phyloP scores from a whole-genome alignment of 495 filamentous ascomycete species.

The Daldinia bambusicola region DNA sequence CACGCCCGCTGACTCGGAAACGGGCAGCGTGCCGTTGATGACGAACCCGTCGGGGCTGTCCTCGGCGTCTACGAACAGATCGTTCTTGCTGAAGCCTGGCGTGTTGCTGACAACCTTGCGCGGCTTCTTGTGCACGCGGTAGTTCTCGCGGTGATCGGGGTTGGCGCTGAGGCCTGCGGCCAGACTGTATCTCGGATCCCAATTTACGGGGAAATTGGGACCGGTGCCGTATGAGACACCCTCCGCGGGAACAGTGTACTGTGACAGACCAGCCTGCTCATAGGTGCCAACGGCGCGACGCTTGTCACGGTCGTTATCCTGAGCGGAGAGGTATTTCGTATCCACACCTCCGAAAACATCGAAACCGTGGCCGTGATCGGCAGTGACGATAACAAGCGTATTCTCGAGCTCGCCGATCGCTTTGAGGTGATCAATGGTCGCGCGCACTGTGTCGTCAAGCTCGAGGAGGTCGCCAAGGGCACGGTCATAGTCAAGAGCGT shows the following conservation, averaged over 20 bases:
- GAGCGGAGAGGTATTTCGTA: slow-evolving; percentile 68
- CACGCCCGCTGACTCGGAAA: slow-evolving; percentile 66
- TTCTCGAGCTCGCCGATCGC: slow-evolving; percentile 66
- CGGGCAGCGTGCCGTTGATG: slow-evolving; percentile 74
- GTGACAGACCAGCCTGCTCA: slow-evolving; percentile 70
- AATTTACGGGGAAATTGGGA: slow-evolving; percentile 75
- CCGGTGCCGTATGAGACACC: slow-evolving; percentile 68
- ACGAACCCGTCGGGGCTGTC: slow-evolving; percentile 72
- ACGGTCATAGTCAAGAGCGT: slow-evolving; percentile 77
- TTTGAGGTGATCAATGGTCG: slow-evolving; percentile 70
- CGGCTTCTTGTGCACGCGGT: slow-evolving; percentile 67
- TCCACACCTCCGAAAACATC: slow-evolving; percentile 64
- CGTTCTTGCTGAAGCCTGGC: slow-evolving; percentile 50
- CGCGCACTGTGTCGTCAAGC: slow-evolving; percentile 77
- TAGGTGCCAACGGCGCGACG: slow-evolving; percentile 75
- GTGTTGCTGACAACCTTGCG: slow-evolving; percentile 63
- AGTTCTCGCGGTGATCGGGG: slow-evolving; percentile 75
- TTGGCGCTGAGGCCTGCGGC: slow-evolving; percentile 70
- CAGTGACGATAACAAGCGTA: slow-evolving; percentile 75
- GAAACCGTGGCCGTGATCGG: slow-evolving; percentile 83
- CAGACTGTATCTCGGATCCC: slow-evolving; percentile 80
- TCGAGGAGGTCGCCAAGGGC: slow-evolving; percentile 79
- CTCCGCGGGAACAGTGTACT: slow-evolving; percentile 65
- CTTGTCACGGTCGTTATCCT: slow-evolving; percentile 69
- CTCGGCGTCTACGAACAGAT: slow-evolving; percentile 68